Base-by-base conservation (phyloP, 495 filamentous ascomycete species). In the Apodospora peruviana region DNA sequence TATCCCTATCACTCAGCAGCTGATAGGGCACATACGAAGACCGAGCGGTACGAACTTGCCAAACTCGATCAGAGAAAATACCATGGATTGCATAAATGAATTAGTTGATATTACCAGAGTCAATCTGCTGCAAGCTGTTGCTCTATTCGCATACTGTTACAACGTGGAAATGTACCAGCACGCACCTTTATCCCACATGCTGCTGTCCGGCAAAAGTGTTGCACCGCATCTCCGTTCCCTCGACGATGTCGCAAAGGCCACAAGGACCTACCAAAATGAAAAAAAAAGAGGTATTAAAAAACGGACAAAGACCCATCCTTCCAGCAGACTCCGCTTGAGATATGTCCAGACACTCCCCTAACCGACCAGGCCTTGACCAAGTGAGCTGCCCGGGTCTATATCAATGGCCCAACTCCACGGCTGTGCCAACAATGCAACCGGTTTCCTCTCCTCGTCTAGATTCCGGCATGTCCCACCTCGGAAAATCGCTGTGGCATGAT, bases 111-210 rank as follows among this genome's bases (percentile, higher is more conserved):
- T 56, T 58, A 58, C 32, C 55, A 52, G 34, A 25, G 10, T n/a
- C 41, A 38, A 45, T 48, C 50, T 43, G 45, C 42, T 53, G 55
- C 58, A 58, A 58, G 61, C 55, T 63, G 61, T 63, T 67, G 56
- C 58, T 67, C 64, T 64, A 63, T 65, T 54, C 64, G 55, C 56
- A 51, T 64, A 63, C 53, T 61, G 45, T 32, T 65, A 62, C 55
- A 58, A 55, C 58, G 52, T 51, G 53, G 45, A 44, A 52, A 58
- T 51, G 48, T 54, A 46, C 45, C 39, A 50, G 47, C 35, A 47
- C 25, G 32, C 41, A 27, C 44, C 45, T 16, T 12, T 25, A 19
- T 32, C 32, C 37, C n/a, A 38, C 42, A 21, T 48, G 19, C 49
- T 32, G 18, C 14, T 22, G 23, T 43, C 14, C 49, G 29, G 24